Evolutionary conservation across 768 basidiomycete genomes (phyloP).

Genomic region (Thelephora aurantiotincta): DNA sequence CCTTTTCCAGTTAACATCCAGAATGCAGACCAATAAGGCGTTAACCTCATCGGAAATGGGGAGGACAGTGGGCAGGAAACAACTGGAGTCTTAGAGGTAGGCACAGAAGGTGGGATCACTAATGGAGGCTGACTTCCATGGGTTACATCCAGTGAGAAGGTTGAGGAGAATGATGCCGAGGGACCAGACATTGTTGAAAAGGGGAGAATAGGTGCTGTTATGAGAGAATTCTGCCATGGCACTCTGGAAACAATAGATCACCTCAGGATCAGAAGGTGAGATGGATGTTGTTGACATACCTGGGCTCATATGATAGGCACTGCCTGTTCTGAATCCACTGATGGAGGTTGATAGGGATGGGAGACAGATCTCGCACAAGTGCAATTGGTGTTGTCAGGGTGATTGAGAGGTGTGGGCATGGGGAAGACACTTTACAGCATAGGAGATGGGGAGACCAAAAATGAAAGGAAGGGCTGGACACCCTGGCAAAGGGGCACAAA

Average conservation of each 20-base stretch:
- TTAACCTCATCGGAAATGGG: slow-evolving; percentile 24
- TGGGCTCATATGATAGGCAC: slow-evolving; percentile 95
- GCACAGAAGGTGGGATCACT: slow-evolving; percentile 84
- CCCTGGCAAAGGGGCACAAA: too few relatives aligned
- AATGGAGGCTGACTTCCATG: slow-evolving; percentile 80
- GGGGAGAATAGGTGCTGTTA: slow-evolving; percentile 64
- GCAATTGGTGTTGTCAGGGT: slow-evolving; percentile 53
- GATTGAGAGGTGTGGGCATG: slow-evolving; percentile 33
- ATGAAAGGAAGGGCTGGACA: too few relatives aligned
- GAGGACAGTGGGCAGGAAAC: slow-evolving; percentile 58
- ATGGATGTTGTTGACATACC: too few relatives aligned
- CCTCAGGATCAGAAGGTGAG: slow-evolving; percentile 8
- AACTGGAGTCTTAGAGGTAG: slow-evolving; percentile 59
- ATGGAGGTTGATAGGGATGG: slow-evolving; percentile 77
- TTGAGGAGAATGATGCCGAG: slow-evolving; percentile 94
- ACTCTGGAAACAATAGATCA: slow-evolving; percentile 41
- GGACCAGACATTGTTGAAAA: slow-evolving; percentile 91
- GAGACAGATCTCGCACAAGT: slow-evolving; percentile 81
- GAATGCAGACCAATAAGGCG: slow-evolving; percentile 17
- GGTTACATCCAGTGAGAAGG: slow-evolving; percentile 86
- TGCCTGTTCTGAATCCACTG: slow-evolving; percentile 88
- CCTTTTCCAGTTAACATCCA: slow-evolving; percentile 21
- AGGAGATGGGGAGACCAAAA: slow-evolving; percentile 48
- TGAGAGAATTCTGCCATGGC: slow-evolving; percentile 65
- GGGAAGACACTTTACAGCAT: slow-evolving; percentile 85